Percentiles rank a stretch among this genome's conserved stretches.
Evolutionary conservation across 805 yeast genomes (phyloP).

Genomic region (Teunomyces tritomae): DNA sequence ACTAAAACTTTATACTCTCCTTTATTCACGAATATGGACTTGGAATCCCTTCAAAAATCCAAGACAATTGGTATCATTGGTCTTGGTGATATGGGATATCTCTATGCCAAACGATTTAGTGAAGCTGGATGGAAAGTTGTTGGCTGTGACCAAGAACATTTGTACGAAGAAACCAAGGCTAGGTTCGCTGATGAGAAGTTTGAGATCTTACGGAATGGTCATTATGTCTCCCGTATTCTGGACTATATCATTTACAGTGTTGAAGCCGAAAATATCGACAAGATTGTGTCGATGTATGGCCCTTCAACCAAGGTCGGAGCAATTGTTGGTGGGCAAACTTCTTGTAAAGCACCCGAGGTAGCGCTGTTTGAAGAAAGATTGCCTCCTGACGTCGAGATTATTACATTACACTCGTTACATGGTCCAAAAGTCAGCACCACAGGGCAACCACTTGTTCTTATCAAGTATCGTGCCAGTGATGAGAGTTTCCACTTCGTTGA

Average conservation of each 20-base stretch:
- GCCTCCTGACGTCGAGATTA: conserved; percentile 78
- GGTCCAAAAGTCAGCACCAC: conserved; percentile 88
- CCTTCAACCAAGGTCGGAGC: conserved; percentile 86
- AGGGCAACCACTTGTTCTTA: conserved; percentile 90
- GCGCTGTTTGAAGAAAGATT: conserved; percentile 73
- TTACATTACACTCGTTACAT: conserved; percentile 88
- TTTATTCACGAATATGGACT: neutral
- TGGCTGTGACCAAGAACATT: conserved; percentile 81
- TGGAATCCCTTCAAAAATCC: conserved; percentile 10
- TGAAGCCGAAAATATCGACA: conserved; percentile 81
- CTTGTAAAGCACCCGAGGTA: conserved; percentile 90
- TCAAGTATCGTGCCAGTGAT: conserved; percentile 64
- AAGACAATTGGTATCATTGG: conserved; percentile 89
- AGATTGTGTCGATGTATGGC: conserved; percentile 73
- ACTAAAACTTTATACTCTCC: neutral
- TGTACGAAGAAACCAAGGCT: conserved; percentile 43
- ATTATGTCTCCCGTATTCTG: conserved; percentile 71
- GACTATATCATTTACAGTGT: conserved; percentile 89
- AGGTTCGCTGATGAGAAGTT: conserved; percentile 46
- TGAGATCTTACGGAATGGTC: conserved; percentile 72
- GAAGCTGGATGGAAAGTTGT: conserved; percentile 86
- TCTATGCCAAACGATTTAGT: conserved; percentile 77
- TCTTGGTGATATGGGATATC: conserved; percentile 92
- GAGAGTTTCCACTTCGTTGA: conserved; percentile 62
- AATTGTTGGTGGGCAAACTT: conserved; percentile 97